Base-by-base conservation (phyloP, 306 rosid species). In the Hylodesmum podocarpum region DNA sequence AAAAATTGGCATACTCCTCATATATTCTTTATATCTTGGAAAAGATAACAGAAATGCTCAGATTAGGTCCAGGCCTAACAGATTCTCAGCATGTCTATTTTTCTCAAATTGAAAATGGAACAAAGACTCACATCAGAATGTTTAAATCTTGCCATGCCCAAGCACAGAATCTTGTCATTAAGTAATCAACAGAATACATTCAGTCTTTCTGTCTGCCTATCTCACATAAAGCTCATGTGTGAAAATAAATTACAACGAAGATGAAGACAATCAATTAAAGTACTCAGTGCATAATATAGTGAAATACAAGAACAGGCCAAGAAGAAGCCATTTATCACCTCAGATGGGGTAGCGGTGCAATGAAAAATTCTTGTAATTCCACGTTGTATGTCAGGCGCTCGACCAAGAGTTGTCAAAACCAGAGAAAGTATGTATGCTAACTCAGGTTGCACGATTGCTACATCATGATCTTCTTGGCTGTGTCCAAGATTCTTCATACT, bases 331-430 rank as follows among this genome's bases (percentile, higher is more conserved):
- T 67, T 67, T 7, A 55, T 85, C 71, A 95, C 98, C 98, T 90
- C 98, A 50, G 93, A 80, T 28, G 98, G 96, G 64, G 92, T 78
- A 69, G 96, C 96, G 66, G 96, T 92, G 76, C 78, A 73, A 80
- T 92, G 98, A 78, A 89, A 92, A 79, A 90, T 90, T 86, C 98
- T 88, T 22, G 97, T 90, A 80, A 95, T 87, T 44, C 98, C 97
- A 27, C 96, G 97, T 80, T 95, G 98, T 79, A 92, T 79, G 79
- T 95, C 98, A 10, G 92, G 88, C 43, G 91, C 87, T 67, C 91
- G 88, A 73, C 92, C 89, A 83, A 95, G 84, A 71, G 81, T 66
- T 22, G 84, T 84, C 85, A 95, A 87, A 84, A 95, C 92, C 57
- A 84, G 84, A 47, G 97, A 89, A 70, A 95, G 92, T 72, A 90